Percentiles rank a stretch among this genome's conserved stretches.
Conservation (phyloP, 208 protist genomes). For the Tritrichomonas musculus region DNA sequence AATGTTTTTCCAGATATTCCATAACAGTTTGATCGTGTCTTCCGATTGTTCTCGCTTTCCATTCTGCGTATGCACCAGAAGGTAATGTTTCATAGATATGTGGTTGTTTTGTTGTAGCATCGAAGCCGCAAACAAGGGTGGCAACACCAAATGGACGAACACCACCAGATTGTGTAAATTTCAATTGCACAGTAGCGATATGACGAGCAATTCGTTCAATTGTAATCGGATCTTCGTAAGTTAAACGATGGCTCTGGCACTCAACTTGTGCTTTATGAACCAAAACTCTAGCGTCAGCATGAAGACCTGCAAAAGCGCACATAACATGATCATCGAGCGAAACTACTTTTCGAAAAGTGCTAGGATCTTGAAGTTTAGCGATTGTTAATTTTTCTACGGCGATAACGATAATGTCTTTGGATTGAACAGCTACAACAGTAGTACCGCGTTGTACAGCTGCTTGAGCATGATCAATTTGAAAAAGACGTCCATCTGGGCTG, state of each 20-base stretch:
- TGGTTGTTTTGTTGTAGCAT: constrained; percentile 76
- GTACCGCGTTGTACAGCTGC: constrained; percentile 96
- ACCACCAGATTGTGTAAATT: constrained; percentile 79
- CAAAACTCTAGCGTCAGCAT: constrained; percentile 96
- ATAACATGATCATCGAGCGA: constrained; percentile 73
- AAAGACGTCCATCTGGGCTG: constrained; percentile 99
- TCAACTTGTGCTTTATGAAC: constrained; percentile 89
- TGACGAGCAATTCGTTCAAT: constrained; percentile 93
- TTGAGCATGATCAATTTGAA: constrained; percentile 99
- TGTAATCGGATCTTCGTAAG: constrained; percentile 90
- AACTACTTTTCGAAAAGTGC: constrained; percentile 96
- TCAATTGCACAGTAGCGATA: constrained; percentile 83
- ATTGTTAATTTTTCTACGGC: constrained; percentile 95
- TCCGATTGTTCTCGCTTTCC: constrained; percentile 72
- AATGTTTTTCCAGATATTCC: constrained; percentile 98
- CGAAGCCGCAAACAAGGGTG: constrained; percentile 95
- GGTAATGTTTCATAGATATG: constrained; percentile 83
- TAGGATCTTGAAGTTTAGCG: constrained; percentile 94
- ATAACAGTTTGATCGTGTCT: constrained; percentile 90
- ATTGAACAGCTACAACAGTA: constrained; percentile 62
- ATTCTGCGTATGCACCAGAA: constrained; percentile 70
- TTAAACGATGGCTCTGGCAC: constrained; percentile 94
- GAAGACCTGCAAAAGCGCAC: constrained; percentile 64
- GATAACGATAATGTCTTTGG: constrained; percentile 76
- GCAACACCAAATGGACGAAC: constrained; percentile 97